Base-by-base conservation (phyloP, 2,329 filamentous ascomycete genomes). In the Emmonsiellopsis sp. region DNA sequence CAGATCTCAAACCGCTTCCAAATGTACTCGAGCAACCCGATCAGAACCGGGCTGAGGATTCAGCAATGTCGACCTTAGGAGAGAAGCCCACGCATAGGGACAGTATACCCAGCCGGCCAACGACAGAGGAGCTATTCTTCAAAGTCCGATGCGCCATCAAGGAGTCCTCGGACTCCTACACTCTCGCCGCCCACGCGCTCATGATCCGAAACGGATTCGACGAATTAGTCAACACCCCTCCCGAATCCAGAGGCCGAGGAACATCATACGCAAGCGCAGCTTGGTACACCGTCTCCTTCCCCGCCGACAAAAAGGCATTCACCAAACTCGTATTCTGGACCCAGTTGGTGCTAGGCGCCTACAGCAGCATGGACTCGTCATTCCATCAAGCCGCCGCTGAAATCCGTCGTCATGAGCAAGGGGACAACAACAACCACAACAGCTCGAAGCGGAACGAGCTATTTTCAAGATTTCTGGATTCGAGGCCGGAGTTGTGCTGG, bases 311-410 rank as follows among this genome's bases (percentile, higher is more conserved):
- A 2, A 52, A 6, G 61, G 57, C 62, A 0, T 48, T 57, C 9
- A 66, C 65, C 0, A 59, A 61, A 44, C 56, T 58, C 11, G 58
- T 60, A 51, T 68, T 68, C 17, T 68, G 65, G 65, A 59, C 61
- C 0, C 63, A 61, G 51, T 58, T 64, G 34, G 55, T 63, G 0
- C 56, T 64, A 8, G 42, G 57, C 2, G 56, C 37, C 10, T 63
- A 50, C 48, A 57, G 13, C 37, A 53, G 27, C 9, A 9, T 52
- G 36, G 3, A 36, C 6, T 0, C 4, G 5, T 42, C 14, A 17
- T 51, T 51, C 31, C 34, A 51, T 21, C 7, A 8, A 2, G 14
- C 42, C 27, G n/a, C 14, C 2, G 17, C 49, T 13, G 17, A 31
- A 11, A 11, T 51, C 11, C 33, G 14, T 14, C 6, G 4, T 17